Base-by-base conservation (phyloP, 306 rosid species). In the Cicer yamashitae region DNA sequence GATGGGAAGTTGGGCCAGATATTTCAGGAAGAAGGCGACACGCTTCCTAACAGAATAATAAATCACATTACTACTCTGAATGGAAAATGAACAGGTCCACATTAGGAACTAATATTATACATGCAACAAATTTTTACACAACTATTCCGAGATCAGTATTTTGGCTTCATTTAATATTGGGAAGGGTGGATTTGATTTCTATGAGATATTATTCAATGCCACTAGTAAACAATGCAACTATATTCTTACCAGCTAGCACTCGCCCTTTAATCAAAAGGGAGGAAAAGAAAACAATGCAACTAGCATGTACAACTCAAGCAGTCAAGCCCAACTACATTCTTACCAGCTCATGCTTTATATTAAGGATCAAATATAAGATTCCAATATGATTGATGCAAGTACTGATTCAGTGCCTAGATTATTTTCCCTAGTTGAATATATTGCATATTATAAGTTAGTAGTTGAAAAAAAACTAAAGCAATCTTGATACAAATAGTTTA, bases 21-120 rank as follows among this genome's bases (percentile, higher is more conserved):
- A 96, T 91, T 83, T 90, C 98, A 15, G 97, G 96, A 76, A 96
- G 98, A 81, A 96, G 83, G 71, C 84, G 86, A 43, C 94, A 87
- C 45, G 94, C 98, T 96, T 92, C 97, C 99, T 96, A 83, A 69
- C 77, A 85, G 80, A 81, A 76, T 61, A 69, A 78, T 56, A 77
- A 82, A 65, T 18, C 74, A 74, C 59, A 70, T 54, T 82, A 86
- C 50, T 18, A 39, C 70, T 38, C 66, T 73, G 60, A 56, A 58
- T 62, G 56, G 13, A 44, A 70, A 76, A 70, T 9, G 4, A 72
- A 46, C 17, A 37, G 22, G 5, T 25, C 58, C 20, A 12, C 40
- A 46, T 34, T 40, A 63, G 68, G 52, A 56, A 14, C 30, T 2
- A 48, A 57, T 70, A 47, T 53, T 37, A 44, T 25, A 57, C 45